Evolutionary conservation across 805 yeast species (phyloP).

Genomic region (Wickerhamomyces canadensis): DNA sequence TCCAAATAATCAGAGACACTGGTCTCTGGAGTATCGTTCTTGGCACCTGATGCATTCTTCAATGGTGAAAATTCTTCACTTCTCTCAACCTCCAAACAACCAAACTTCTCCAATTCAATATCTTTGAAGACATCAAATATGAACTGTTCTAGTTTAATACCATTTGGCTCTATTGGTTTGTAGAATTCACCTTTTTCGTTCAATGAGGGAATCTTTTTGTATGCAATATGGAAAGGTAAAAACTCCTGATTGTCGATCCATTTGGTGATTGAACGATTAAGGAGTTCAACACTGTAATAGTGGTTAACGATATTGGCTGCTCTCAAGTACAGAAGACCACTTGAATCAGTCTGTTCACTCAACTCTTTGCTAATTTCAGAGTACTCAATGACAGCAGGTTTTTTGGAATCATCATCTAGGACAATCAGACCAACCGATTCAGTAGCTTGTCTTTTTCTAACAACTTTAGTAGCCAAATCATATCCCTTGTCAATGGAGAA

Average conservation of each 20-base stretch:
- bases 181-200: conserved; percentile 39
- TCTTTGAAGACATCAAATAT: conserved; percentile 93
- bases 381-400: conserved; percentile 92
- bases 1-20: conserved; percentile 60
- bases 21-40: conserved; percentile 79
- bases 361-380: conserved; percentile 79
- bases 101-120: conserved; percentile 66
- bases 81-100: conserved; percentile 88
- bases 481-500: conserved; percentile 65
- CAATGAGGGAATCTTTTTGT: conserved; percentile 72
- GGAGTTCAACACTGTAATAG: conserved; percentile 79
- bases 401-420: conserved; percentile 41
- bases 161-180: conserved; percentile 77
- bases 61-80: conserved; percentile 85
- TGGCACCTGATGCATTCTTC: conserved; percentile 84
- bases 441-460: conserved; percentile 79
- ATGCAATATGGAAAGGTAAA: conserved; percentile 93
- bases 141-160: conserved; percentile 92
- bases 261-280: conserved; percentile 49
- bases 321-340: conserved; percentile 64
- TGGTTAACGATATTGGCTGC: conserved; percentile 98
- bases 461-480: conserved; percentile 88
- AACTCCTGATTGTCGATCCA: conserved; percentile 65
- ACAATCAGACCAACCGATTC: conserved; percentile 95
- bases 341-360: conserved; percentile 55